These are phyloP conservation scores for Barnettozyma californica DNA, from an alignment of 805 yeast genomes.

Conservation along the genomic window DNA sequence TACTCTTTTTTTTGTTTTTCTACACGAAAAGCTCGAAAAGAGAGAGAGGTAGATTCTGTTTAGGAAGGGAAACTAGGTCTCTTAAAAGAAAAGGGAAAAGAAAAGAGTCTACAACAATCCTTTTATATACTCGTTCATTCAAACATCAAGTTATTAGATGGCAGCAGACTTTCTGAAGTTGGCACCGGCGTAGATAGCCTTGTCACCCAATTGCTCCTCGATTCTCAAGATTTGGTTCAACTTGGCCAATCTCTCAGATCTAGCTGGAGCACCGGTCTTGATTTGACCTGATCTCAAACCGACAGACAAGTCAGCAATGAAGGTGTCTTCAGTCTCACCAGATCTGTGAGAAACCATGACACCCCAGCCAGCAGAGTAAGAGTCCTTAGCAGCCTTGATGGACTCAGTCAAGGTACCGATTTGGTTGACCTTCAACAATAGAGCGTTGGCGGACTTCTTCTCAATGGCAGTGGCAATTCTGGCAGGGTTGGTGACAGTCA, in stretches of 20 bases:
- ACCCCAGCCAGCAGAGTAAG: constrained; percentile 97
- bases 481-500: constrained; percentile 96
- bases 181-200: constrained; percentile 93
- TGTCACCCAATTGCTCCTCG: constrained; percentile 97
- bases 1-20: neutral
- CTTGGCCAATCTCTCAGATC: constrained; percentile 99
- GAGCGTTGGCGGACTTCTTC: constrained; percentile 91
- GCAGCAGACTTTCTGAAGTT: constrained; percentile 60
- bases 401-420: constrained; percentile 96
- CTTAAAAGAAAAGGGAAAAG: too few relatives aligned
- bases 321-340: constrained; percentile 99
- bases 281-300: constrained; percentile 98
- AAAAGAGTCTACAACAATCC: neutral
- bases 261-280: constrained; percentile 99
- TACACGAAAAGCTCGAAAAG: neutral
- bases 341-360: constrained; percentile 99
- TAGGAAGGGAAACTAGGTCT: too few relatives aligned
- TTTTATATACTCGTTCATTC: neutral
- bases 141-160: constrained; percentile 20
- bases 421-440: constrained; percentile 97
- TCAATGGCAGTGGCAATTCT: constrained; percentile 95
- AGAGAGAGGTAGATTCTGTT: too few relatives aligned
- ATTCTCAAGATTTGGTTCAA: constrained; percentile 97
- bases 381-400: constrained; percentile 92
- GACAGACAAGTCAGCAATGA: constrained; percentile 95